Evolutionary conservation across 2,329 filamentous ascomycete species (phyloP).

Genomic region (Phyllosticta citribraziliensis): DNA sequence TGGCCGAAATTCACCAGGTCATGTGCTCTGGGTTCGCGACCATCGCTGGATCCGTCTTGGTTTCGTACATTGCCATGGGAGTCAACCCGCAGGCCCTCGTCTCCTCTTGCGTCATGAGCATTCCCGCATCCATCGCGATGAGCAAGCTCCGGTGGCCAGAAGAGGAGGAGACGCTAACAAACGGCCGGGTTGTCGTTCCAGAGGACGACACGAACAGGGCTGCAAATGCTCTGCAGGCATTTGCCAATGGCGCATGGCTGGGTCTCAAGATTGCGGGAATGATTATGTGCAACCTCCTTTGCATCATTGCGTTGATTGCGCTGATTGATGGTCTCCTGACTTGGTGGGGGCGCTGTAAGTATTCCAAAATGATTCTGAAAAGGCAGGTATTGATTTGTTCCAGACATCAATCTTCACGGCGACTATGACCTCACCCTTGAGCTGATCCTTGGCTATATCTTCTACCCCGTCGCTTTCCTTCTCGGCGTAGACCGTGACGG

Average conservation of each 20-base stretch:
- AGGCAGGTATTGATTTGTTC: not conserved
- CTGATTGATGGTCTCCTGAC: conserved; percentile 67
- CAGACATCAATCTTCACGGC: conserved; percentile 56
- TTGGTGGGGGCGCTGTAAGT: conserved; percentile 63
- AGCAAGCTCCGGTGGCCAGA: conserved; percentile 87
- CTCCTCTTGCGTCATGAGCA: conserved; percentile 91
- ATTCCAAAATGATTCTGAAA: not conserved
- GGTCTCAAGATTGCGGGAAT: conserved; percentile 81
- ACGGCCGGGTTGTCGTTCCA: conserved; percentile 69
- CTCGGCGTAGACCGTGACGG: conserved; percentile 60
- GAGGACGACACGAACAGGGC: conserved; percentile 67
- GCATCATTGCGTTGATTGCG: conserved; percentile 68
- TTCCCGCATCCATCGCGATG: conserved; percentile 79
- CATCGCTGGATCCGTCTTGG: conserved; percentile 78
- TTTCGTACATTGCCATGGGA: conserved; percentile 76
- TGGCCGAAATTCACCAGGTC: conserved; percentile 82
- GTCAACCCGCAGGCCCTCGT: conserved; percentile 78
- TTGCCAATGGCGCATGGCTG: conserved; percentile 75
- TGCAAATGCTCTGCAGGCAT: conserved; percentile 75
- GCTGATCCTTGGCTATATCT: conserved; percentile 65
- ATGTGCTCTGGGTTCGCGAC: conserved; percentile 91
- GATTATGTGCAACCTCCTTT: conserved; percentile 70
- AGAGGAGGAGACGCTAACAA: conserved; percentile 74
- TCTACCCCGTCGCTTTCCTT: conserved; percentile 72
- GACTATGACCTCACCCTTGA: conserved; percentile 62